Evolutionary conservation across 805 yeast genomes (phyloP), one percentile per base, ranked within the genome.

Genomic region (Blastobotrys terrestris): DNA sequence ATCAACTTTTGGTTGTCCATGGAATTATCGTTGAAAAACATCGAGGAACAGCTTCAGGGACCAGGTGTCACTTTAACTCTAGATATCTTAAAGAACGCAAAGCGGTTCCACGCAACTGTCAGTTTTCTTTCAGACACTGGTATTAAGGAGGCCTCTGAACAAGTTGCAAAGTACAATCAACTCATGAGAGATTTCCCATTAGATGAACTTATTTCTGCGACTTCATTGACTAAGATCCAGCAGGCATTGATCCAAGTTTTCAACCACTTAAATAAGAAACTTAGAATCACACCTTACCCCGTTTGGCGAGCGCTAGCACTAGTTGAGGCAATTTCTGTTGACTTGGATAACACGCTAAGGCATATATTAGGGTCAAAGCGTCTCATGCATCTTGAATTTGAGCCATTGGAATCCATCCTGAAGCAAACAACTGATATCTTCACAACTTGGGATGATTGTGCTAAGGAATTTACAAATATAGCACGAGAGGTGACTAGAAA

Each of bases 101-200:
- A 87, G 59, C 73, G 97, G 57, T 87, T 83, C 62, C 95, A 87
- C 63, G 83, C 88, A 0, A 83, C 91, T 0, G 78, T 81, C n/a
- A 76, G 85, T 39, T 84, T 87, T 60, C 70, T 78, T 35, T 79
- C 88, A 3, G 95, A 87, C 61, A 81, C 85, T 1, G 87, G 88
- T 0, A 67, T 92, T 18, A 57, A 61, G n/a, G 82, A 79, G 22
- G 79, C 85, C 14, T 55, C 80, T 11, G 70, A 71, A 2, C 67
- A 67, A 19, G 79, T 89, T 0, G 69, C 72, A 11, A 72, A 74
- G n/a, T 82, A 83, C 62, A 83, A 82, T 57, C 77, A 78, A 6
- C 69, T 92, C 22, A 69, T 89, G 58, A 77, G 78, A 46, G 94
- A 85, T 50, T 70, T 91, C 13, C 95, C 96, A 0, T 65, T 88